Percentiles rank a stretch among this genome's conserved stretches.
These are phyloP conservation scores for Colletotrichum acutatum DNA, from an alignment of 2,329 filamentous ascomycete genomes.

Conservation along the genomic window DNA sequence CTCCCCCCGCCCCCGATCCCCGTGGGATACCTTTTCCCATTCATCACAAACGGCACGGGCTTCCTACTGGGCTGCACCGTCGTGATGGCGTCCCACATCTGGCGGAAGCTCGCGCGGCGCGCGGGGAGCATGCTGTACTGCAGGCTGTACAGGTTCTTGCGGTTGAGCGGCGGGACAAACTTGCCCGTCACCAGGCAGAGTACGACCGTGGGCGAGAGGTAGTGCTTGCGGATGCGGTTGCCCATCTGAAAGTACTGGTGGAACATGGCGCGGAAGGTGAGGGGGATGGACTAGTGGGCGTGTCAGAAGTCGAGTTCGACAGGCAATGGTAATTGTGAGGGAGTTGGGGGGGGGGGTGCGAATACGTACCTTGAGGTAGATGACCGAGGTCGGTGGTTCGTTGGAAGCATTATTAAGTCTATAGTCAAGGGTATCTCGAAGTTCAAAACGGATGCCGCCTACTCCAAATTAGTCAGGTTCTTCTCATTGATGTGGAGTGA, in stretches of 20 bases:
- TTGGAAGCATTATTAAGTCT: conserved; percentile 54
- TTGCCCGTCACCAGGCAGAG: conserved; percentile 89
- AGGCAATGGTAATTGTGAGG: not conserved
- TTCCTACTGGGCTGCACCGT: conserved; percentile 58
- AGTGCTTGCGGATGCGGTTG: conserved; percentile 92
- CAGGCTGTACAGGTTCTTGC: conserved; percentile 93
- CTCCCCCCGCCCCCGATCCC: conserved; percentile 32
- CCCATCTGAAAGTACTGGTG: conserved; percentile 97
- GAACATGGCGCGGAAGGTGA: conserved; percentile 94
- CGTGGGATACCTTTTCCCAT: conserved; percentile 40
- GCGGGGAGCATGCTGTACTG: conserved; percentile 98
- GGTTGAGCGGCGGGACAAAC: conserved; percentile 94
- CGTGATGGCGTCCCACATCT: conserved; percentile 84
- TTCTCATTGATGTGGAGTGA: not conserved
- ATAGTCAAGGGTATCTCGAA: conserved; percentile 76
- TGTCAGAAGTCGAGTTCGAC: conserved; percentile 12
- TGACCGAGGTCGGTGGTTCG: conserved; percentile 78
- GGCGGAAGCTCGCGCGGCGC: conserved; percentile 79
- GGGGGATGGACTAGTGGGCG: conserved; percentile 77
- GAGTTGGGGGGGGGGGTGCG: not conserved
- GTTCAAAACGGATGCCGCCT: conserved; percentile 90
- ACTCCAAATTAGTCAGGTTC: conserved; percentile 59
- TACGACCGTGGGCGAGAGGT: conserved; percentile 88
- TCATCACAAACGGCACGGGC: conserved; percentile 49
- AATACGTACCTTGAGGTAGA: conserved; percentile 78